These are phyloP conservation scores for Saccharum hybrid DNA, from an alignment of 202 grass and related monocot species.

Conservation along the genomic window DNA sequence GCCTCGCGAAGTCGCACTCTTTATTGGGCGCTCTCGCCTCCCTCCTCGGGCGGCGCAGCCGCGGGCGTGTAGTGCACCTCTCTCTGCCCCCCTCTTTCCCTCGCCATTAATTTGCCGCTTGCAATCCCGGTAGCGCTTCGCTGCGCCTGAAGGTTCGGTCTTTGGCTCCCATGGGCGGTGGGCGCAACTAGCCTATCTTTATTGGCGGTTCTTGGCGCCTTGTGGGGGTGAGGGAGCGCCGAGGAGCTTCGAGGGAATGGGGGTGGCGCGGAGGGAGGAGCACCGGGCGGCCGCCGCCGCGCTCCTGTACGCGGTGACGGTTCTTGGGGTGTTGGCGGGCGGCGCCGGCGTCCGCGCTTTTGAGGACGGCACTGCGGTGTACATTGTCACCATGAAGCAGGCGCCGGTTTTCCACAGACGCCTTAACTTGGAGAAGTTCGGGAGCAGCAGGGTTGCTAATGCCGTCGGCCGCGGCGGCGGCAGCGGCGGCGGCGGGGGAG, in stretches of 20 bases:
- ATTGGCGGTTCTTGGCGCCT: slow-evolving; percentile 20
- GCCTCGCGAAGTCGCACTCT: slow-evolving; percentile 11
- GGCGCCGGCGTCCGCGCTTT: slow-evolving; percentile 35
- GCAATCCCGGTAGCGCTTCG: slow-evolving; percentile 16
- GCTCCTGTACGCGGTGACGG: slow-evolving; percentile 36
- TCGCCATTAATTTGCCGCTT: slow-evolving; percentile 48
- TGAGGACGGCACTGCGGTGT: slow-evolving; percentile 75
- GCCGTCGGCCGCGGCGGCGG: slow-evolving; percentile 17
- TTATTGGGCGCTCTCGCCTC: slow-evolving; percentile 34
- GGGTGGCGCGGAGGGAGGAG: slow-evolving; percentile 32
- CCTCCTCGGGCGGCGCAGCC: slow-evolving; percentile 25
- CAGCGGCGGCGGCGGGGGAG: background rate
- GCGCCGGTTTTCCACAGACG: slow-evolving; percentile 61
- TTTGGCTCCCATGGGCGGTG: slow-evolving; percentile 31
- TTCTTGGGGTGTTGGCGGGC: slow-evolving; percentile 45
- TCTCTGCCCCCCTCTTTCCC: background rate
- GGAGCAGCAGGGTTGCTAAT: slow-evolving; percentile 45
- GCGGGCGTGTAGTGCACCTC: slow-evolving; percentile 34
- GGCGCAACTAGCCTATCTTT: slow-evolving; percentile 28
- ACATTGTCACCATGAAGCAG: slow-evolving; percentile 94
- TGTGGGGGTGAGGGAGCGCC: background rate
- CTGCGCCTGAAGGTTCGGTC: slow-evolving; percentile 10
- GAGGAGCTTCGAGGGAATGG: slow-evolving; percentile 33
- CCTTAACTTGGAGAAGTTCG: slow-evolving; percentile 55
- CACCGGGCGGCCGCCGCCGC: slow-evolving; percentile 18